Conservation (phyloP, 768 basidiomycete genomes). For the Leccinum longicurvipes region DNA sequence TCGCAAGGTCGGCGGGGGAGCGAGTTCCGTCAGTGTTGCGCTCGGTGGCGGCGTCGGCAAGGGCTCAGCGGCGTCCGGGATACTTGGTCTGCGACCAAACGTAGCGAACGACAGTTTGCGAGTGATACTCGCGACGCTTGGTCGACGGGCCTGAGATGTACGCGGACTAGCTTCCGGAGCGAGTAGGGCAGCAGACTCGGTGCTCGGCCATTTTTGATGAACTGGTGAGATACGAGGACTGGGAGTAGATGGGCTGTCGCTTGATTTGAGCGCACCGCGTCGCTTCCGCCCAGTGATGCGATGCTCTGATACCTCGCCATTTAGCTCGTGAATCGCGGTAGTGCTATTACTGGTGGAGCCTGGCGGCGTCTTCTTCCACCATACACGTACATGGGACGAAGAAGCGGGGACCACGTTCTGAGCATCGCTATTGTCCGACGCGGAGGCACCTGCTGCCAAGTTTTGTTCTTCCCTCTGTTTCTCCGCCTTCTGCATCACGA, state of each 20-base stretch:
- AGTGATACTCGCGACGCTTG: conserved; percentile 30
- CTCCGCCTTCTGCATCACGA: conserved; percentile 22
- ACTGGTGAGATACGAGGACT: conserved; percentile 17
- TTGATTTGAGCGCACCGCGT: conserved; percentile 8
- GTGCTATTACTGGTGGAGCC: conserved; percentile 11
- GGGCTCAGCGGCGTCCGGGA: conserved; percentile 19
- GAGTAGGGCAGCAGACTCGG: conserved; percentile 14
- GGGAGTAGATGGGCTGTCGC: conserved; percentile 17
- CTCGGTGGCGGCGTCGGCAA: conserved; percentile 18
- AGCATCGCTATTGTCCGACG: conserved; percentile 1
- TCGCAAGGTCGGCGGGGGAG: conserved; percentile 15
- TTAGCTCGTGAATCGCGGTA: conserved; percentile 10
- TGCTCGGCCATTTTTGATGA: conserved; percentile 21
- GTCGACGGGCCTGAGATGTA: conserved; percentile 13
- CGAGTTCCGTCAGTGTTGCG: conserved; percentile 11
- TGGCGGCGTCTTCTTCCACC: conserved; percentile 28
- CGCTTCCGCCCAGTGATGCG: conserved; percentile 4
- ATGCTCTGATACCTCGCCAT: conserved; percentile 1
- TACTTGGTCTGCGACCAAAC: conserved; percentile 25
- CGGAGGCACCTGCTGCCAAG: background rate
- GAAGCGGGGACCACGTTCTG: conserved; percentile 5
- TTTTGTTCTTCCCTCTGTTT: conserved; percentile 19
- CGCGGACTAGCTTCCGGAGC: conserved; percentile 9
- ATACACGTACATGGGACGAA: conserved; percentile 24
- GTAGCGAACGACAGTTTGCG: conserved; percentile 32